A percentile compares a stretch with the other conserved stretches of the same genome.
Evolutionary conservation across 345 rosid genomes (phyloP).

Genomic region (Excoecaria cochinchinensis): DNA sequence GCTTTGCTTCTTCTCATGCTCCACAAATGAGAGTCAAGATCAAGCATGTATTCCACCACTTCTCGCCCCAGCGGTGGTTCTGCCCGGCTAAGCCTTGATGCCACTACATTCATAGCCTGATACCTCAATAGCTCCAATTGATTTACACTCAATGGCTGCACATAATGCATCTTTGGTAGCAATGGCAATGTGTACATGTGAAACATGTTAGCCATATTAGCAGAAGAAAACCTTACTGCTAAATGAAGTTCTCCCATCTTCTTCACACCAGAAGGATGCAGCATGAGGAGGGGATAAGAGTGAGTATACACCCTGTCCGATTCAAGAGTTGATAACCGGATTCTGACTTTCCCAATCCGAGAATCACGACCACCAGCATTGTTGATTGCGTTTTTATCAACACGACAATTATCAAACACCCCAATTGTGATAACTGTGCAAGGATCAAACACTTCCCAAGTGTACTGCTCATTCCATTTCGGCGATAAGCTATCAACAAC

Average conservation of each 20-base stretch:
- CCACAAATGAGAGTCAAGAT: constrained; percentile 73
- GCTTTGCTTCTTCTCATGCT: constrained; percentile 87
- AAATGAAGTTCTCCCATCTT: constrained; percentile 78
- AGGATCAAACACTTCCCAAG: constrained; percentile 72
- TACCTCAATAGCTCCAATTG: constrained; percentile 55
- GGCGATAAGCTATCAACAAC: constrained; percentile 59
- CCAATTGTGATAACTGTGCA: constrained; percentile 70
- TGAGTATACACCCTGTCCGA: constrained; percentile 68
- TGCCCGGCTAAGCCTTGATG: constrained; percentile 51
- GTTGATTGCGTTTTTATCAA: constrained; percentile 31
- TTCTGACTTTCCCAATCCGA: constrained; percentile 65
- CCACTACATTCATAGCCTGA: constrained; percentile 64
- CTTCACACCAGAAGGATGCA: constrained; percentile 60
- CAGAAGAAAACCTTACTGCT: constrained; percentile 64
- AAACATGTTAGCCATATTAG: constrained; percentile 56
- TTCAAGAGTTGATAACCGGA: constrained; percentile 60
- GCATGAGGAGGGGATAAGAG: constrained; percentile 64
- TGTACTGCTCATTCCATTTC: constrained; percentile 79
- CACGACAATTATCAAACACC: constrained; percentile 53
- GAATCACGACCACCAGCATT: constrained; percentile 41
- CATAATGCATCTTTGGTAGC: constrained; percentile 73
- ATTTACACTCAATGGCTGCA: constrained; percentile 55
- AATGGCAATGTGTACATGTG: constrained; percentile 54
- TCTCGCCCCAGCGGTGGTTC: constrained; percentile 70
- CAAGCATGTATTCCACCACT: constrained; percentile 78